A percentile compares a stretch with the other conserved stretches of the same genome.
These are phyloP conservation scores for Thalassiosira livingstoniorum DNA, from an alignment of 352 stramenopile species.

Conservation along the genomic window DNA sequence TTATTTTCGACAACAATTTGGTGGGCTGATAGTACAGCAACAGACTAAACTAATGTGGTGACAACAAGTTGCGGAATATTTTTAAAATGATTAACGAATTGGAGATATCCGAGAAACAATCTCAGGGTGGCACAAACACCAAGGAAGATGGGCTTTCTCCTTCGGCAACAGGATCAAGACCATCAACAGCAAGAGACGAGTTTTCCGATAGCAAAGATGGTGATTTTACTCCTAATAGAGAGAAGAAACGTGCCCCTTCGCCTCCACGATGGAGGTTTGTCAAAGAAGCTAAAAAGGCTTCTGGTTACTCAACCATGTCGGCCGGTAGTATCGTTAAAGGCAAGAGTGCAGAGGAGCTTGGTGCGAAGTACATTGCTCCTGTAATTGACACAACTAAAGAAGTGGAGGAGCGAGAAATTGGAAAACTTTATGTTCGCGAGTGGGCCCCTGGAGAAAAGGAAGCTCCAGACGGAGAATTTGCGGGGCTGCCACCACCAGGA, in stretches of 20 bases:
- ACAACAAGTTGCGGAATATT: no score
- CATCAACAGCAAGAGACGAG: no score
- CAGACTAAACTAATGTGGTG: no score
- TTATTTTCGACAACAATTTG: no score
- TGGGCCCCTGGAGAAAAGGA: not conserved
- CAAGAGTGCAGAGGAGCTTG: conserved; percentile 7
- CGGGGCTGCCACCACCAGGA: not conserved
- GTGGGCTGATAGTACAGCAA: no score
- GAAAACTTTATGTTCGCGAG: not conserved
- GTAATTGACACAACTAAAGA: not conserved
- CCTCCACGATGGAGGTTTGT: conserved; percentile 18
- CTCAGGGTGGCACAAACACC: no score
- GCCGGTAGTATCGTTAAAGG: not conserved
- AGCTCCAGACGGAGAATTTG: not conserved
- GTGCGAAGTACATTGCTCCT: not conserved
- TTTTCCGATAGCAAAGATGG: no score
- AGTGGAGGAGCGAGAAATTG: conserved; percentile 5
- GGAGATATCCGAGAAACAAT: no score
- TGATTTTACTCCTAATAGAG: no score
- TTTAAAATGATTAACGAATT: no score
- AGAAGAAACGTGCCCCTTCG: not conserved
- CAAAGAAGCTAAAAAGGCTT: conserved; percentile 15
- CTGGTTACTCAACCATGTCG: conserved; percentile 1
- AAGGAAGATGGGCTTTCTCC: no score
- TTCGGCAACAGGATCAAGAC: no score